Percentiles rank a stretch among this genome's conserved stretches.
Evolutionary conservation across 1,284 basidiomycete genomes (phyloP).

Genomic region (Rhodotorula sp.): DNA sequence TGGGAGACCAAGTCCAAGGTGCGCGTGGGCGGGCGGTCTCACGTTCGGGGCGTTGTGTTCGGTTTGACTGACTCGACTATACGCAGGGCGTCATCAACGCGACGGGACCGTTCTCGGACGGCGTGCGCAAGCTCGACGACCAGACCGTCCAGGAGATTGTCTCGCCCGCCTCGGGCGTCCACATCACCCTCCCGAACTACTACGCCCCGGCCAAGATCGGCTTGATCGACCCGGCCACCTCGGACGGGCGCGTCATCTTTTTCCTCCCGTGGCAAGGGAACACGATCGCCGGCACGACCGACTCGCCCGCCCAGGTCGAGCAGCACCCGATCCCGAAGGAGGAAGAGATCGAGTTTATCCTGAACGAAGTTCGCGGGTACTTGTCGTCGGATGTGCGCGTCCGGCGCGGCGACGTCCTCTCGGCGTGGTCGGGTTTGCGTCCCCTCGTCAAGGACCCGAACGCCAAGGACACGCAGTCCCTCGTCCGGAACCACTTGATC

Average conservation of each 20-base stretch:
- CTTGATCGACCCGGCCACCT: conserved; percentile 90
- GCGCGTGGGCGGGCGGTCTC: background rate
- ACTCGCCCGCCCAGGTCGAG: conserved; percentile 74
- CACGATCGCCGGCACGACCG: conserved; percentile 96
- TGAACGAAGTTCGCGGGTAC: conserved; percentile 87
- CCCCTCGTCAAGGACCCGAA: conserved; percentile 84
- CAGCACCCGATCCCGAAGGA: conserved; percentile 81
- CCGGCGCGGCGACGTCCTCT: conserved; percentile 91
- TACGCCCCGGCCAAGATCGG: conserved; percentile 95
- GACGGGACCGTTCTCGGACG: conserved; percentile 91
- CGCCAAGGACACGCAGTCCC: conserved; percentile 76
- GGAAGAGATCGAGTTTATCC: conserved; percentile 94
- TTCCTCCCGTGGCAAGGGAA: conserved; percentile 99
- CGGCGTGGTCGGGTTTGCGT: conserved; percentile 89
- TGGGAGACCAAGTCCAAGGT: conserved; percentile 77
- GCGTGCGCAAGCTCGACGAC: conserved; percentile 81
- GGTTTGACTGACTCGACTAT: too few species aligned
- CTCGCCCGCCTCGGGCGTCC: conserved; percentile 86
- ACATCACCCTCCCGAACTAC: conserved; percentile 96
- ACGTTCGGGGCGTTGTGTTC: too few species aligned
- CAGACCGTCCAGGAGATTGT: conserved; percentile 82
- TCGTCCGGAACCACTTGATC: conserved; percentile 95
- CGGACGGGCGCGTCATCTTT: conserved; percentile 96
- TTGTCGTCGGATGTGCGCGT: conserved; percentile 91
- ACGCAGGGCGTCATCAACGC: conserved; percentile 86